These are phyloP conservation scores for Phycomyces blakesleeanus DNA, from an alignment of 192 early-diverging fungal species.

Conservation along the genomic window DNA sequence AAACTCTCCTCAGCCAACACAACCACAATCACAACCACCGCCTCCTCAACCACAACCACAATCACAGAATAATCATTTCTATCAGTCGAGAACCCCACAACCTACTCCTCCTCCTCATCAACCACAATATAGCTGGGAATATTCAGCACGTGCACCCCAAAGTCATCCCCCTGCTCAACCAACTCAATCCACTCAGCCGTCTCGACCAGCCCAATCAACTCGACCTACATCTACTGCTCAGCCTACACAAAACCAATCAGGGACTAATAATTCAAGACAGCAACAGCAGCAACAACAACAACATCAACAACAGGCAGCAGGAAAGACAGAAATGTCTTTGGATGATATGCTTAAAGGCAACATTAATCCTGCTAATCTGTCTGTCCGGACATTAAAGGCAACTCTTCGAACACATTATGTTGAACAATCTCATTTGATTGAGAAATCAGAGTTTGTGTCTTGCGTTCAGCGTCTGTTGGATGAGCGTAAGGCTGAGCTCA, in stretches of 20 bases:
- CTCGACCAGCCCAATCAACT: too few relatives aligned
- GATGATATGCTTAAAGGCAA: slow-evolving; percentile 37
- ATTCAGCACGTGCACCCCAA: not conserved
- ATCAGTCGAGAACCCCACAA: too few relatives aligned
- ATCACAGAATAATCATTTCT: too few relatives aligned
- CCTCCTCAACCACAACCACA: not conserved
- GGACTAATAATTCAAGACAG: not conserved
- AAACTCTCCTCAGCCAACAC: not conserved
- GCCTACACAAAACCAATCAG: not conserved
- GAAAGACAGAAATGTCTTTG: slow-evolving; percentile 10
- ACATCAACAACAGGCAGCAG: slow-evolving; percentile 9
- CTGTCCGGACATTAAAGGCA: slow-evolving; percentile 64
- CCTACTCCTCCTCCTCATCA: not conserved
- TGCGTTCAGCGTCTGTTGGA: slow-evolving; percentile 62
- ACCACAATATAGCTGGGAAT: not conserved
- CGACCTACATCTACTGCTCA: too few relatives aligned
- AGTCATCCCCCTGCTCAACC: not conserved
- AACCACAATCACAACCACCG: not conserved
- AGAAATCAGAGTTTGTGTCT: slow-evolving; percentile 71
- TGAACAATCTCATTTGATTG: slow-evolving; percentile 62
- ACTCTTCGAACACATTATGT: slow-evolving; percentile 64
- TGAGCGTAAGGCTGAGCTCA: slow-evolving; percentile 24
- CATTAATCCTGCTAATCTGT: slow-evolving; percentile 51
- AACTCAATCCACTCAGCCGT: not conserved
- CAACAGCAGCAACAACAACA: too few relatives aligned